These are phyloP conservation scores for Stentor roeselii DNA, from an alignment of 73 alveolate genomes.

Conservation along the genomic window DNA sequence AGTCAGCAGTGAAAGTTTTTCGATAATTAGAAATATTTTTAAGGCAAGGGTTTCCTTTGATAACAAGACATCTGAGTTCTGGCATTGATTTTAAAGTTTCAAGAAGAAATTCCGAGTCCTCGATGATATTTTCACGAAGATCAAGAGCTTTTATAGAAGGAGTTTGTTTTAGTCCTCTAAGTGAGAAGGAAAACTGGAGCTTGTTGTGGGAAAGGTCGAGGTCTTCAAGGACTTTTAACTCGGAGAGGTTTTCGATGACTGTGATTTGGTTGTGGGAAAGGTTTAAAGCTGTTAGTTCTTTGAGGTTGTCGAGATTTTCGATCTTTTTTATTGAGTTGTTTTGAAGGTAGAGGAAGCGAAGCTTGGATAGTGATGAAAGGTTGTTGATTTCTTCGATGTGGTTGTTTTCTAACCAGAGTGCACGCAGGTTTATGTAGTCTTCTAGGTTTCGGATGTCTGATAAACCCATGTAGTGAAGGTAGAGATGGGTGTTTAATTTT, in stretches of 20 bases:
- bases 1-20: conserved; percentile 65
- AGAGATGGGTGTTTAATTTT: conserved; percentile 71
- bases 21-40: conserved; percentile 73
- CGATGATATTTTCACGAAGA: conserved; percentile 64
- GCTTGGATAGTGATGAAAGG: conserved; percentile 36
- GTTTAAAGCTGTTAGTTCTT: conserved; percentile 67
- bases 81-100: conserved; percentile 58
- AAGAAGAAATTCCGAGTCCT: conserved; percentile 57
- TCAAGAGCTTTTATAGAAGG: conserved; percentile 73
- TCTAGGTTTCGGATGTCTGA: conserved; percentile 77
- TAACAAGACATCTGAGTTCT: conserved; percentile 64
- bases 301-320: conserved; percentile 62
- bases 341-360: conserved; percentile 56
- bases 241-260: conserved; percentile 57
- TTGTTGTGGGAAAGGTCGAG: conserved; percentile 76
- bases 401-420: conserved; percentile 83
- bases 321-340: conserved; percentile 58
- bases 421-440: conserved; percentile 64
- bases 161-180: conserved; percentile 53
- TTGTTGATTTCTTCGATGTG: conserved; percentile 65
- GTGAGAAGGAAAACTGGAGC: conserved; percentile 46
- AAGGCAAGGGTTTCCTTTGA: conserved; percentile 78
- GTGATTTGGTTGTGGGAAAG: conserved; percentile 73
- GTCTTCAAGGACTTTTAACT: conserved; percentile 53
- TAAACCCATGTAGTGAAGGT: conserved; percentile 88